These are phyloP conservation scores for Wallacemonas sp. DNA, from an alignment of 208 protist species.

Conservation along the genomic window DNA sequence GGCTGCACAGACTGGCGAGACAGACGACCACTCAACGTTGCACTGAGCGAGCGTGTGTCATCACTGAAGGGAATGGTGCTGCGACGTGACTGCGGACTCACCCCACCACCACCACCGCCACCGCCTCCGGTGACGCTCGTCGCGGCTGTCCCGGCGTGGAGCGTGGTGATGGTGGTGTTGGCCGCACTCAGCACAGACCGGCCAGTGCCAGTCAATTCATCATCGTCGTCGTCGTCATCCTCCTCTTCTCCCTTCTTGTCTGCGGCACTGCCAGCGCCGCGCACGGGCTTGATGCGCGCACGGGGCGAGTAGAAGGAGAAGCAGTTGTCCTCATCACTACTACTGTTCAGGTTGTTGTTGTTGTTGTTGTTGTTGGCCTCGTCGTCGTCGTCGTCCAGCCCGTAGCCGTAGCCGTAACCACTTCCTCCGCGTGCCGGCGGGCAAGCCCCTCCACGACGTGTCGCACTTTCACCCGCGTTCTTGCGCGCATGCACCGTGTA, in stretches of 20 bases:
- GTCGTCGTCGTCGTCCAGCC: background rate
- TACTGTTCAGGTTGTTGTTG: too few species aligned
- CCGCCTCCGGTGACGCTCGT: background rate
- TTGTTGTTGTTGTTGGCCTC: too few species aligned
- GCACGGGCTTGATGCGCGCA: conserved; percentile 14
- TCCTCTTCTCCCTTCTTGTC: conserved; percentile 1
- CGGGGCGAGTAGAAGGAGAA: conserved; percentile 27
- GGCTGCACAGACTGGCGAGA: background rate
- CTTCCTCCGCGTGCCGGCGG: background rate
- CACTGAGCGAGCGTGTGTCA: background rate
- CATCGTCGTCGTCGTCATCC: background rate
- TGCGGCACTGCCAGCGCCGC: background rate
- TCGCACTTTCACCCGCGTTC: conserved; percentile 1
- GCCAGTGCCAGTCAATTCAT: background rate
- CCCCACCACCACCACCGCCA: background rate
- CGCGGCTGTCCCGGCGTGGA: background rate
- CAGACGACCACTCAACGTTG: background rate
- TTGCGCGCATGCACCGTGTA: conserved; percentile 5
- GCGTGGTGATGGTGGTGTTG: background rate
- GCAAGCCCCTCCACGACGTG: too few species aligned
- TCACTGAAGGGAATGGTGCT: conserved; percentile 17
- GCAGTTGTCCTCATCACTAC: conserved; percentile 26
- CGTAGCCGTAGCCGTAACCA: conserved; percentile 15
- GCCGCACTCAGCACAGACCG: background rate
- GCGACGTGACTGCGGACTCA: conserved; percentile 12